Percentiles rank a stretch among this genome's conserved stretches.
Conservation (phyloP, 805 yeast species). For the Hanseniaspora jakobsenii region DNA sequence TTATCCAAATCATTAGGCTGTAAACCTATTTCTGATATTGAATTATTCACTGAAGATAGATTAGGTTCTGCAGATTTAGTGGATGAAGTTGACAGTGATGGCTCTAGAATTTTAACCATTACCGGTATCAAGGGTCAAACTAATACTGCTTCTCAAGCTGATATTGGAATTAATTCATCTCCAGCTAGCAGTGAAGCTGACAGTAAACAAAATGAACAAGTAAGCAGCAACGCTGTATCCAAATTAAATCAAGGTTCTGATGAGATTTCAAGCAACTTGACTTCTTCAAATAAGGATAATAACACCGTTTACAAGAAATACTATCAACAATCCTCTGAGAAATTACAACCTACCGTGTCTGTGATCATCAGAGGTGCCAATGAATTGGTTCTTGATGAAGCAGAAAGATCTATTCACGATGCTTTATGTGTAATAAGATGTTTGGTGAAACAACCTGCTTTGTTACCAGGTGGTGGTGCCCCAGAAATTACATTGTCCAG, state of each 20-base stretch:
- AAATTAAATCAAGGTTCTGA: constrained; percentile 7
- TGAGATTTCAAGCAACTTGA: not conserved
- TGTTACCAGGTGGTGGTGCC: constrained; percentile 98
- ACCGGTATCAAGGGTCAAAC: constrained; percentile 51
- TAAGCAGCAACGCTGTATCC: too few relatives aligned
- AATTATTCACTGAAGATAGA: constrained; percentile 82
- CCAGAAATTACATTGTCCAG: constrained; percentile 87
- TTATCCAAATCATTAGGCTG: constrained; percentile 73
- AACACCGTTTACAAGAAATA: constrained; percentile 17
- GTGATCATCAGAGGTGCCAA: constrained; percentile 94
- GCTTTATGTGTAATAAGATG: constrained; percentile 92
- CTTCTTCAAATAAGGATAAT: not conserved
- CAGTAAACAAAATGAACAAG: too few relatives aligned
- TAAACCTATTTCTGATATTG: constrained; percentile 92
- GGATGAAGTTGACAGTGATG: constrained; percentile 82
- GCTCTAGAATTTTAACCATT: constrained; percentile 77
- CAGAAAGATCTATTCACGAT: constrained; percentile 94
- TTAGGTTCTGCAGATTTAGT: constrained; percentile 84
- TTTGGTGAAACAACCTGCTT: constrained; percentile 73
- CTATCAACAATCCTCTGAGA: constrained; percentile 18
- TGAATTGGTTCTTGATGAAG: constrained; percentile 77
- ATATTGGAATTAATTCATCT: not conserved
- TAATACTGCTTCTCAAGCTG: constrained; percentile 17
- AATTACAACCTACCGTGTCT: constrained; percentile 50
- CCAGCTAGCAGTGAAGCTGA: not conserved